A percentile compares a stretch with the other conserved stretches of the same genome.
phyloP scores from a whole-genome alignment of 352 stramenopile genomes.

The Bremia lactucae region DNA sequence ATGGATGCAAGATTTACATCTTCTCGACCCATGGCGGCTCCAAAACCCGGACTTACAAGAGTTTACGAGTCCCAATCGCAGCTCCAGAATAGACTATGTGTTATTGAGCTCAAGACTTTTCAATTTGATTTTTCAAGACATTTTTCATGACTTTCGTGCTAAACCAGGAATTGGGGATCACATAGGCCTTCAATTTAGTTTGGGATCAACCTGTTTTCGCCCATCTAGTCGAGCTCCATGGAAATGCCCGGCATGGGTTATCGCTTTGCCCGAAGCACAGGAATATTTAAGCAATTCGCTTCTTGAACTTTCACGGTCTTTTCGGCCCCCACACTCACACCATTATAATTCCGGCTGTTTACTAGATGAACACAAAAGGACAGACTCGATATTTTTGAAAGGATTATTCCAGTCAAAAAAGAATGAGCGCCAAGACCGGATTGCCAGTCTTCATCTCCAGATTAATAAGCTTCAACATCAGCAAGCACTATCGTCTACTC shows the following conservation, averaged over 20 bases:
- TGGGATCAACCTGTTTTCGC: too few relatives aligned
- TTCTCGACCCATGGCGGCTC: background rate
- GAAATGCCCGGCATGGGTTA: background rate
- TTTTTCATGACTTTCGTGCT: too few relatives aligned
- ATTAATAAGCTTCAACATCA: background rate
- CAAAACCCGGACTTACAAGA: background rate
- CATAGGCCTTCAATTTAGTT: too few relatives aligned
- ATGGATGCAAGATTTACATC: background rate
- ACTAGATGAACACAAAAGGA: background rate
- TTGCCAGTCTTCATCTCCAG: background rate
- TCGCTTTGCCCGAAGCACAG: background rate
- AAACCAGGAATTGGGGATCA: too few relatives aligned
- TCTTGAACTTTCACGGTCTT: background rate
- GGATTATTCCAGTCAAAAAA: background rate
- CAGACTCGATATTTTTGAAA: too few relatives aligned
- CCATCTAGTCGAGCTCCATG: background rate
- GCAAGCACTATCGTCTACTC: too few relatives aligned
- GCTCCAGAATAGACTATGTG: background rate
- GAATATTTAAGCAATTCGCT: background rate
- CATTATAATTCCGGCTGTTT: background rate
- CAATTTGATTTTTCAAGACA: background rate
- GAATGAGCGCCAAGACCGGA: background rate
- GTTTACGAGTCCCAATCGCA: background rate
- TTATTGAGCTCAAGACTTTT: background rate
- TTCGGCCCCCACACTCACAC: background rate